Evolutionary conservation across 2,329 filamentous ascomycete genomes (phyloP), one percentile per base, ranked within the genome.

Genomic region (Bipolaris cookei): DNA sequence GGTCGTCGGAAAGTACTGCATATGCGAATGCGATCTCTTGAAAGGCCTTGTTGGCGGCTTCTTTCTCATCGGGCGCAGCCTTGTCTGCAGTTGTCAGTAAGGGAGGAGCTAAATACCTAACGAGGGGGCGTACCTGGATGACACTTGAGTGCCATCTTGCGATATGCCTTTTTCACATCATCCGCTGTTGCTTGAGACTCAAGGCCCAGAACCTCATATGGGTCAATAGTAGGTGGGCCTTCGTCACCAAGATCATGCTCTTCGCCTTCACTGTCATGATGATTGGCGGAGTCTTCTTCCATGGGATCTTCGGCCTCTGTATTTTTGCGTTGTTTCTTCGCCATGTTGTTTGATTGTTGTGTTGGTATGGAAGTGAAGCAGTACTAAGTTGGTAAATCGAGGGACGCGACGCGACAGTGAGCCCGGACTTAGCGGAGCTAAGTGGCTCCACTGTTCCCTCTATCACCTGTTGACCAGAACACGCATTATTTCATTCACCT

Each of bases 21-120:
- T 98, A 97, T 50, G 95, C 94, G 70, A 97, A 94, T 21, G 94
- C 94, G 66, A 99, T 88, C 66, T 90, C 83, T 77, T 99, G 95
- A 76, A 99, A 99, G 51, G 85, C 89, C 59, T 83, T 82, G 67
- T 97, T 89, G 1, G 95, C 94, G 39, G 84, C 80, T 23, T 88
- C 83, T 71, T 91, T 92, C 50, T 88, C 80, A 20, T 87, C 83
- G 1, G 85, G 81, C 14, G 86, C 65, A 3, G 88, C 91, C 80
- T 97, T 97, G 83, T 97, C 92, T 90, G 56, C 23, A 54, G 5
- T 6, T 41, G 8, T 59, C 70, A 69, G 67, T 20, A 25, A 25
- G 37, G 14, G 7, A 11, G 49, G 23, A 28, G 8, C 51, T 56
- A 78, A 7, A 35, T 7, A 67, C 3, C 11, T 10, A 3, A 11